These are phyloP conservation scores for Claviceps spartinae DNA, from an alignment of 2,329 filamentous ascomycete genomes.

Conservation along the genomic window DNA sequence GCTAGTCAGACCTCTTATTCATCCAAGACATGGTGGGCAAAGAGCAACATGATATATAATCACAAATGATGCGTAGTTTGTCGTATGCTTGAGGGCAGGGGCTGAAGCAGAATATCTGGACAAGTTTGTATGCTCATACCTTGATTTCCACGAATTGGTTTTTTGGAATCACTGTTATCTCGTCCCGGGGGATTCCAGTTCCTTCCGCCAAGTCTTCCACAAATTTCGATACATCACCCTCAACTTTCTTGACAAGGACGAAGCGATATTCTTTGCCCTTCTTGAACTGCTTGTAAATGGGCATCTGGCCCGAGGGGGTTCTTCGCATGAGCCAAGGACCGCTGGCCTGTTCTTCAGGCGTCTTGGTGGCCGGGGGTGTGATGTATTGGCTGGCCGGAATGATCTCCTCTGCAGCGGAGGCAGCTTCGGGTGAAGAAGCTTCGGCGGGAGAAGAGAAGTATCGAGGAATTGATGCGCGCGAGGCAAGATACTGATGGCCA, in stretches of 20 bases:
- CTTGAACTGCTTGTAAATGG: conserved; percentile 64
- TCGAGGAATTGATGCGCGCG: conserved; percentile 9
- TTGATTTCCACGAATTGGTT: conserved; percentile 66
- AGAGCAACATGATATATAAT: too few relatives aligned
- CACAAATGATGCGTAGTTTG: too few relatives aligned
- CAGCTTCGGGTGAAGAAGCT: conserved; percentile 8
- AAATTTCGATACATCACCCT: conserved; percentile 55
- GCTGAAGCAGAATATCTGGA: not conserved
- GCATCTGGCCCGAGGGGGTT: conserved; percentile 55
- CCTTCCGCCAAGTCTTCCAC: conserved; percentile 46
- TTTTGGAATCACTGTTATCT: conserved; percentile 41
- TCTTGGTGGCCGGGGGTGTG: conserved; percentile 18
- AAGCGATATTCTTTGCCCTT: conserved; percentile 54
- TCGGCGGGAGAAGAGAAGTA: conserved; percentile 7
- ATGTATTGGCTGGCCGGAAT: conserved; percentile 12
- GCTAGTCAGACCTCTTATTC: conserved; percentile 1
- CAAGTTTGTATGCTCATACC: conserved; percentile 29
- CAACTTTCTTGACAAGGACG: conserved; percentile 61
- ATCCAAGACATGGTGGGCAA: not conserved
- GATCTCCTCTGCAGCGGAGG: too few relatives aligned
- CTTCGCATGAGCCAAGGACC: conserved; percentile 57
- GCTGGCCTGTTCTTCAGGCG: conserved; percentile 15
- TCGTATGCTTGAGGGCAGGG: too few relatives aligned
- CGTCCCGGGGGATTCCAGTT: conserved; percentile 41
- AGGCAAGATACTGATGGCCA: conserved; percentile 6